phyloP scores from a whole-genome alignment of 768 basidiomycete genomes.

The Kwoniella dejecticola region DNA sequence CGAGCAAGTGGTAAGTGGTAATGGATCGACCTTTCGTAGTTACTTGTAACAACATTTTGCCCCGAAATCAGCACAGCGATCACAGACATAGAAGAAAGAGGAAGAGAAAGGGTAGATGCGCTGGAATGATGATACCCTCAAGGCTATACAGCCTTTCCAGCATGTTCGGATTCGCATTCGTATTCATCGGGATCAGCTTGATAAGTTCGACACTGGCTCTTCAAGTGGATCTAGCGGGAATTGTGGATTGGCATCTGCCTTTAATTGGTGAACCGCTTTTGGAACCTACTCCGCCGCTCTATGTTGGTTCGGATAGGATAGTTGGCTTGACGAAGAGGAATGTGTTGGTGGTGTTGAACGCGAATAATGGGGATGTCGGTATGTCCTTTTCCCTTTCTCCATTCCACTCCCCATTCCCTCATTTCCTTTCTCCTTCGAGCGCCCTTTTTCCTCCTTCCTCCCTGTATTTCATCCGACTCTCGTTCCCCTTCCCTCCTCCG shows the following conservation, averaged over 20 bases:
- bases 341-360: conserved; percentile 73
- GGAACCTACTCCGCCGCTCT: conserved; percentile 61
- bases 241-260: conserved; percentile 81
- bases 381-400: no score
- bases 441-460: no score
- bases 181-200: no score
- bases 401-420: no score
- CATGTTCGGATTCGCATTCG: no score
- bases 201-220: conserved; percentile 23
- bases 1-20: neutral
- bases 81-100: no score
- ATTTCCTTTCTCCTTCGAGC: no score
- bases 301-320: conserved; percentile 15
- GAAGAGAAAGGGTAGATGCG: neutral
- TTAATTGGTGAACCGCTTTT: conserved; percentile 73
- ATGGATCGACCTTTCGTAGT: no score
- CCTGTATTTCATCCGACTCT: no score
- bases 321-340: conserved; percentile 61
- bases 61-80: no score
- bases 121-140: neutral
- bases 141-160: neutral
- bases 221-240: conserved; percentile 51
- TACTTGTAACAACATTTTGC: no score
- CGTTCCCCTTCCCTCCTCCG: no score
- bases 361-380: conserved; percentile 73